Evolutionary conservation across 805 yeast genomes (phyloP), one percentile per base, ranked within the genome.

Genomic region (Zygotorulaspora chibaensis): DNA sequence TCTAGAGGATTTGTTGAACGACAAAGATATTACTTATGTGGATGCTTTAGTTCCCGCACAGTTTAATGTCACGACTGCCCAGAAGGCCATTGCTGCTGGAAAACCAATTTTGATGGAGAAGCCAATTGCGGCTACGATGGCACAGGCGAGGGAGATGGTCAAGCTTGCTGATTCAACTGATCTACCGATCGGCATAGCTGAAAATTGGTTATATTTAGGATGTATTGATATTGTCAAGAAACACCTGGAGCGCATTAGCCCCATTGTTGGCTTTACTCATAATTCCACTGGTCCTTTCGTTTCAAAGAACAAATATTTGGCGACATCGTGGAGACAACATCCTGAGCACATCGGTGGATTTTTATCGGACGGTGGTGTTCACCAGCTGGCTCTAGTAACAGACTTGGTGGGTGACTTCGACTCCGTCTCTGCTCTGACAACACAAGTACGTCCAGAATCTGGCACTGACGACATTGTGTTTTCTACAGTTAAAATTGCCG

Each of bases 361-460:
- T 67, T 72, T 91, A 57, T 83, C 91, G 47, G 98, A 91, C 60
- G 97, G 96, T 59, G 98, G 97, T 63, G 98, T 91, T 18, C 98
- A 91, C 68, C 97, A 90, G 66, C 71, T 90, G 64, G 96, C 96
- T 2, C 70, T 88, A 31, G 75, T 90, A 53, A 88, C 96, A 8
- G 87, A 80, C 48, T 80, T 88, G 15, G 72, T 91, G 44, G 97
- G 98, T 43, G 72, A 74, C 18, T 83, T 88, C 12, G 79, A 76
- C 40, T 66, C 81, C 6, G 80, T 90, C 31, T 77, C 87, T 44
- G 96, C 89, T 8, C 76, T 77, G 54, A 83, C 96, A 11, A 79
- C 72, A 50, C 96, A 89, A 68, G 75, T 87, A 40, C 78, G 89
- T 61, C 71, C 81, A 58, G 77, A 76, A 56, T 81, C 91, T 48